Evolutionary conservation across 2,329 filamentous ascomycete genomes (phyloP).

Genomic region (Periconia macrospinosa): DNA sequence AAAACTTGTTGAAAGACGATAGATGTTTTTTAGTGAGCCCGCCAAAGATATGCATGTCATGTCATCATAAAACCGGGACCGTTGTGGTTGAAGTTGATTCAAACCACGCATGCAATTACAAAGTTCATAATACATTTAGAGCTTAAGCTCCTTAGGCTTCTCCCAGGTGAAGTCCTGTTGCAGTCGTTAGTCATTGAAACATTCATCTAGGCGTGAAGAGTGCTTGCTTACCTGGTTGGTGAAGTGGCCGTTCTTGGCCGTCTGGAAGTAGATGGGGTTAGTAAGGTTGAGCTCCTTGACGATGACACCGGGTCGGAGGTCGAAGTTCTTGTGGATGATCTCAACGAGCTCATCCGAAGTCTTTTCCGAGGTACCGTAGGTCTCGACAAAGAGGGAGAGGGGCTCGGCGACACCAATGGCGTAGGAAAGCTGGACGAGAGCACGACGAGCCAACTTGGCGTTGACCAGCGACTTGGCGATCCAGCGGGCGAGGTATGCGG

Average conservation of each 20-base stretch:
- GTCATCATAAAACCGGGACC: conserved; percentile 33
- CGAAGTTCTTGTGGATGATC: conserved; percentile 95
- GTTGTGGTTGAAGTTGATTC: conserved; percentile 45
- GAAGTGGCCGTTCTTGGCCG: conserved; percentile 99
- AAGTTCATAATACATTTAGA: conserved; percentile 60
- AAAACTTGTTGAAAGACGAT: conserved; percentile 47
- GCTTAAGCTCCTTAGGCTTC: conserved; percentile 92
- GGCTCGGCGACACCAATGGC: conserved; percentile 99
- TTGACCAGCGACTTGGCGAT: conserved; percentile 97
- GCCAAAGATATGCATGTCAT: conserved; percentile 44
- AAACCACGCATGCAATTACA: conserved; percentile 36
- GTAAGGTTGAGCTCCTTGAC: conserved; percentile 94
- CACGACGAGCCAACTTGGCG: conserved; percentile 86
- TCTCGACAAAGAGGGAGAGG: conserved; percentile 96
- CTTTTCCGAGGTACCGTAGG: conserved; percentile 92
- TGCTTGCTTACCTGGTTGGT: conserved; percentile 76
- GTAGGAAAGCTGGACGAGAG: conserved; percentile 97
- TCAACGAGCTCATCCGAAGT: conserved; percentile 89
- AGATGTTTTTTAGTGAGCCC: conserved; percentile 36
- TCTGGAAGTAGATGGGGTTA: conserved; percentile 97
- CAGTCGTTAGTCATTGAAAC: neutral
- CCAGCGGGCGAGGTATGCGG: conserved; percentile 96
- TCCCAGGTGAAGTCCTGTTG: conserved; percentile 79
- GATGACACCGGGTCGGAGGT: conserved; percentile 96
- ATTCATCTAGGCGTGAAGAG: neutral